Conservation (phyloP, 2,329 filamentous ascomycete species). For the Fusarium sublunatum region DNA sequence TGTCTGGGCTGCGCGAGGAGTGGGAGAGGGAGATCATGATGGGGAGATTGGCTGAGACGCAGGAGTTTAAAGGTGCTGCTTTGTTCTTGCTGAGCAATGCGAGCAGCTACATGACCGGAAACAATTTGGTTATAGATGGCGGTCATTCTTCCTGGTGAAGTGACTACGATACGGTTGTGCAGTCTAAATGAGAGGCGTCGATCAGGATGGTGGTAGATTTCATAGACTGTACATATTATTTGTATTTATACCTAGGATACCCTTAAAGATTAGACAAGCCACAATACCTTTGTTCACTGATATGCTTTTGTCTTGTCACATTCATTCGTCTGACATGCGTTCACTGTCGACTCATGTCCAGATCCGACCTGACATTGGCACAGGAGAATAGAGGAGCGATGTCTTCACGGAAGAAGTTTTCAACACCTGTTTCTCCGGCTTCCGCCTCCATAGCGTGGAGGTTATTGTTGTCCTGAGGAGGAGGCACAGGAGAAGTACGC, state of each 20-base stretch:
- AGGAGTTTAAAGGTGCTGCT: constrained; percentile 78
- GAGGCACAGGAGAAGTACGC: not conserved
- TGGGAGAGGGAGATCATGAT: constrained; percentile 93
- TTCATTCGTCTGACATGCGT: no score
- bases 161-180: not conserved
- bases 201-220: not conserved
- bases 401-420: constrained; percentile 7
- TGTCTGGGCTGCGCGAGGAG: constrained; percentile 72
- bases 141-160: constrained; percentile 71
- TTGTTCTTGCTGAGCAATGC: constrained; percentile 79
- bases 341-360: no score
- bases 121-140: constrained; percentile 76
- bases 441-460: constrained; percentile 8
- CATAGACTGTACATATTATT: constrained; percentile 8
- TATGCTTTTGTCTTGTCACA: no score
- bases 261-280: no score
- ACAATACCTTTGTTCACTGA: no score
- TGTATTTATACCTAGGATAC: no score
- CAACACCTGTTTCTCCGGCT: constrained; percentile 1
- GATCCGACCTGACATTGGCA: no score
- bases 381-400: not conserved
- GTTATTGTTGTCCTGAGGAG: not conserved
- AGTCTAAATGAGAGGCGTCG: no score
- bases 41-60: constrained; percentile 71
- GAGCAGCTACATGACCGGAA: constrained; percentile 79